A percentile compares a stretch with the other conserved stretches of the same genome.
These are phyloP conservation scores for Saccharomycopsis selenospora DNA, from an alignment of 805 yeast species.

Conservation along the genomic window DNA sequence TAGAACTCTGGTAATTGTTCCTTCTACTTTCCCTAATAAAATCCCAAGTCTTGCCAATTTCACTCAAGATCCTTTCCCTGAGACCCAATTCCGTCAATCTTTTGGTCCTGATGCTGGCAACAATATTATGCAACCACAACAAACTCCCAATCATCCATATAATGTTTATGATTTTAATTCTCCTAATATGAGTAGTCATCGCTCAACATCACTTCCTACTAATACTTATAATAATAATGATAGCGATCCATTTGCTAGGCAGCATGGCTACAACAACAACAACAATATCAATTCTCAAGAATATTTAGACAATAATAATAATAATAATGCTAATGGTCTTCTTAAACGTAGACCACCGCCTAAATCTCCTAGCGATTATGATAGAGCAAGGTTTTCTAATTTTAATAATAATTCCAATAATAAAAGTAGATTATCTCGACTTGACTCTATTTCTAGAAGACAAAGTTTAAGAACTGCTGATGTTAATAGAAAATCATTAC, in stretches of 20 bases:
- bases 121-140: not conserved
- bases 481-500: slow-evolving; percentile 7
- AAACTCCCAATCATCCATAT: not conserved
- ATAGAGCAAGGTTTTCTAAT: not conserved
- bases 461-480: slow-evolving; percentile 10
- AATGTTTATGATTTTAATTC: not conserved
- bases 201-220: not conserved
- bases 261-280: not conserved
- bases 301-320: too few relatives aligned
- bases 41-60: not conserved
- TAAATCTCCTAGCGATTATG: slow-evolving; percentile 14
- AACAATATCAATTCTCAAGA: not conserved
- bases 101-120: slow-evolving; percentile 1
- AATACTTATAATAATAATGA: not conserved
- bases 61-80: not conserved
- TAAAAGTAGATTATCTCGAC: not conserved
- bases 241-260: not conserved
- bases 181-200: too few relatives aligned
- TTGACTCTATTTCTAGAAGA: slow-evolving; percentile 11
- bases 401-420: not conserved
- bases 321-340: too few relatives aligned
- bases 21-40: not conserved
- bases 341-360: slow-evolving; percentile 18
- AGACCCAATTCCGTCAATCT: slow-evolving; percentile 1
- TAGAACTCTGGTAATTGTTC: slow-evolving; percentile 2